Evolutionary conservation across 495 filamentous ascomycete genomes (phyloP).

Genomic region (Talaromyces trachyspermus): DNA sequence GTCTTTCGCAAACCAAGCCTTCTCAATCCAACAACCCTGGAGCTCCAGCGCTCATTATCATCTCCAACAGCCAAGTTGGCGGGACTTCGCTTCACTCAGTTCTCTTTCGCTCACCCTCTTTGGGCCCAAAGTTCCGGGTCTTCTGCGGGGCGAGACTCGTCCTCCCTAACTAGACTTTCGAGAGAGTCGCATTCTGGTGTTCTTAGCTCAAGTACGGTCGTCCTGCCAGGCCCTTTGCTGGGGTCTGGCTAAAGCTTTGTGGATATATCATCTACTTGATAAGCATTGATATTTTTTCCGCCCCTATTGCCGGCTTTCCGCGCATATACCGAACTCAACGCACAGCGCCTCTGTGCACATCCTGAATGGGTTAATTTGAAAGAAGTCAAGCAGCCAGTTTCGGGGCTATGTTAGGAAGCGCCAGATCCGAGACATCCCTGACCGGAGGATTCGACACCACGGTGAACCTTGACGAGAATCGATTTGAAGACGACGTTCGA

Average conservation of each 20-base stretch:
- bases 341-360: not conserved
- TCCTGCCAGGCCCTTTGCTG: conserved; percentile 40
- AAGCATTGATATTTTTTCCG: not conserved
- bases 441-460: conserved; percentile 69
- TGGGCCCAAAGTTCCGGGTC: conserved; percentile 84
- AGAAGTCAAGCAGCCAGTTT: conserved; percentile 1
- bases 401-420: conserved; percentile 54
- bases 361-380: conserved; percentile 9
- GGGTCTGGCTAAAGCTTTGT: conserved; percentile 35
- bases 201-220: conserved; percentile 32
- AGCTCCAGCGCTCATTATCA: conserved; percentile 6
- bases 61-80: conserved; percentile 86
- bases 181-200: conserved; percentile 15
- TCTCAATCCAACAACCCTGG: not conserved
- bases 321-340: no score
- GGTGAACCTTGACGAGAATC: conserved; percentile 85
- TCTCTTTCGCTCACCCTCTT: conserved; percentile 87
- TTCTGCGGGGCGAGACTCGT: conserved; percentile 93
- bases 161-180: conserved; percentile 80
- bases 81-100: conserved; percentile 68
- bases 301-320: no score
- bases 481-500: conserved; percentile 54
- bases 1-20: not conserved
- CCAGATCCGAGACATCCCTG: conserved; percentile 50
- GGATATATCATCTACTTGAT: conserved; percentile 1